Conservation (phyloP, 1,139 yeast species). For the Lodderomyces pseudojiufengensis region DNA sequence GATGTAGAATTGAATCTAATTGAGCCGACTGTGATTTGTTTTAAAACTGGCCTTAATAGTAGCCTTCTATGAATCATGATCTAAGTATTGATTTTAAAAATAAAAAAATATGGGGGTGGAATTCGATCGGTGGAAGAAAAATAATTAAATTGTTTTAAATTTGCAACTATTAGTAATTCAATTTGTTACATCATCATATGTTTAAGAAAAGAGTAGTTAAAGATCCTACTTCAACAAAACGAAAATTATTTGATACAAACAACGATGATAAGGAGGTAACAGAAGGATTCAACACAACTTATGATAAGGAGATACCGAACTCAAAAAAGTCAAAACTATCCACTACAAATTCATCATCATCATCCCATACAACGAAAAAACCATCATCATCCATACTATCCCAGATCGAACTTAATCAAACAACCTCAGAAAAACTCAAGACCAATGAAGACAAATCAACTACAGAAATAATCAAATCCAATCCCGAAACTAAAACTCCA, state of each 20-base stretch:
- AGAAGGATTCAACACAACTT: not conserved
- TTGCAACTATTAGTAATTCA: not conserved
- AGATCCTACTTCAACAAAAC: conserved; percentile 5
- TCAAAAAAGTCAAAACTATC: conserved; percentile 1
- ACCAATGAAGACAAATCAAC: conserved; percentile 2
- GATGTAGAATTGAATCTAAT: conserved; percentile 7
- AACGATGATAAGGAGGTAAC: conserved; percentile 1
- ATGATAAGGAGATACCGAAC: conserved; percentile 1
- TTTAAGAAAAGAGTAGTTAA: conserved; percentile 34
- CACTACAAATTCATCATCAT: not conserved
- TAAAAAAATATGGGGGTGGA: not conserved
- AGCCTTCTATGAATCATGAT: too few species aligned
- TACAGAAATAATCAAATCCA: conserved; percentile 1
- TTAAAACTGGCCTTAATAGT: too few species aligned
- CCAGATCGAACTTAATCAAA: not conserved
- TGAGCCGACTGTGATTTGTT: too few species aligned
- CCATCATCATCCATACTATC: conserved; percentile 10
- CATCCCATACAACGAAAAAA: conserved; percentile 1
- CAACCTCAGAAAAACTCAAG: too few species aligned
- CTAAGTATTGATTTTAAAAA: too few species aligned
- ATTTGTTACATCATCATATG: conserved; percentile 17
- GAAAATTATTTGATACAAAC: conserved; percentile 3
- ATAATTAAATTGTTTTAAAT: too few species aligned
- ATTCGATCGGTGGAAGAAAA: not conserved
- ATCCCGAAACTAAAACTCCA: not conserved